Evolutionary conservation across 2,329 filamentous ascomycete species (phyloP).

Genomic region (Rasamsonia emersonii): DNA sequence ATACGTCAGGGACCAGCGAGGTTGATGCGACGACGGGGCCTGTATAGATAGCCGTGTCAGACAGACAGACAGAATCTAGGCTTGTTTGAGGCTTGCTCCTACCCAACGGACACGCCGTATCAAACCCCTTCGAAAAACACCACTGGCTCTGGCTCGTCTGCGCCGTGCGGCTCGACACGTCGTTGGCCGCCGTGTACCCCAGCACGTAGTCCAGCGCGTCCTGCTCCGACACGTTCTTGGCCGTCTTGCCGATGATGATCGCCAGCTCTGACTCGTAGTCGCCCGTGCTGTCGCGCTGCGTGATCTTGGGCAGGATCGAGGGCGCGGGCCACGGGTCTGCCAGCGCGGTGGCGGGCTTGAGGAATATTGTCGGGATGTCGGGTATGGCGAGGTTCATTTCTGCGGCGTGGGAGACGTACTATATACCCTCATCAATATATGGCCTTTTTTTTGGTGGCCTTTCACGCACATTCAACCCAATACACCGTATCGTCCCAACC

Average conservation of each 20-base stretch:
- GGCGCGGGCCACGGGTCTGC: constrained; percentile 46
- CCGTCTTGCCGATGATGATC: constrained; percentile 46
- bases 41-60: no score
- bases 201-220: constrained; percentile 53
- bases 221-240: constrained; percentile 47
- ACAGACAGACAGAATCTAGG: no score
- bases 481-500: constrained; percentile 50
- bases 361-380: constrained; percentile 48
- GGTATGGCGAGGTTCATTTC: constrained; percentile 48
- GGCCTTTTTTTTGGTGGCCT: neutral
- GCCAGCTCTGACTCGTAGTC: constrained; percentile 55
- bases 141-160: constrained; percentile 49
- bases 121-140: constrained; percentile 53
- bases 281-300: constrained; percentile 44
- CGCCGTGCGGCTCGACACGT: constrained; percentile 51
- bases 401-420: constrained; percentile 43
- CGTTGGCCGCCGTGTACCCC: constrained; percentile 56
- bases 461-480: constrained; percentile 45
- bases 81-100: no score
- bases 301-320: constrained; percentile 46
- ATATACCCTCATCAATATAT: neutral
- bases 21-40: constrained; percentile 44
- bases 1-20: constrained; percentile 22
- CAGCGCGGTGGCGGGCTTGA: constrained; percentile 49
- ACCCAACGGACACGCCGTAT: constrained; percentile 47